Conservation (phyloP, 2,329 filamentous ascomycete species). For the Ophiocordyceps polyrhachis-furcata region DNA sequence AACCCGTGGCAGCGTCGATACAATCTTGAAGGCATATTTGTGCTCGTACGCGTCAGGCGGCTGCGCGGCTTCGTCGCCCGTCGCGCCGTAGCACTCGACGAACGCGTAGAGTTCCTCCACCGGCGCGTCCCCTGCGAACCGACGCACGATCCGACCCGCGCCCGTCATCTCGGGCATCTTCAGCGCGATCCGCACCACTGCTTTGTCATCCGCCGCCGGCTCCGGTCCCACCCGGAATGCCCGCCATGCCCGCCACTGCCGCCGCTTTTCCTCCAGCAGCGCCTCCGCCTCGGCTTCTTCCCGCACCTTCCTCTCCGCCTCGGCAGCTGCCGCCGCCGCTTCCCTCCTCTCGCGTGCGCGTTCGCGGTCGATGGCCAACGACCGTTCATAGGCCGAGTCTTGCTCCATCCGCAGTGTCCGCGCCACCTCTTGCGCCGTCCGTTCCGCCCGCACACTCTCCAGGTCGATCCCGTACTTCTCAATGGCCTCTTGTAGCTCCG, state of each 20-base stretch:
- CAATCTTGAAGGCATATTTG: conserved; percentile 68
- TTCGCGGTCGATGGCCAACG: conserved; percentile 72
- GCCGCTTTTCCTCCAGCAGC: conserved; percentile 22
- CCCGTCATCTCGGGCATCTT: conserved; percentile 41
- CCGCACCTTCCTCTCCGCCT: conserved; percentile 43
- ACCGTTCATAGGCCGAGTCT: conserved; percentile 84
- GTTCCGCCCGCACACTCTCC: conserved; percentile 52
- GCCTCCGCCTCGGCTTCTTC: conserved; percentile 43
- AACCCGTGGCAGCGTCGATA: conserved; percentile 66
- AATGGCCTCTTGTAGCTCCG: conserved; percentile 56
- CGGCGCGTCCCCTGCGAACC: conserved; percentile 48
- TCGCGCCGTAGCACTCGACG: conserved; percentile 69
- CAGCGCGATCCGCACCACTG: conserved; percentile 51
- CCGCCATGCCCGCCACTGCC: conserved; percentile 70
- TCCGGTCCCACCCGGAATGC: conserved; percentile 48
- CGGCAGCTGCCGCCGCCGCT: conserved; percentile 51
- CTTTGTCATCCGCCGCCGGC: conserved; percentile 41
- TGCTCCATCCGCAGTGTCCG: conserved; percentile 71
- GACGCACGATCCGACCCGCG: conserved; percentile 57
- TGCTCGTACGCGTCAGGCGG: conserved; percentile 42
- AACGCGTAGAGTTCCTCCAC: conserved; percentile 91
- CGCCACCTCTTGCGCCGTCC: conserved; percentile 64
- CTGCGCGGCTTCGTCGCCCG: conserved; percentile 38
- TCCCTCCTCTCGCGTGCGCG: conserved; percentile 59
- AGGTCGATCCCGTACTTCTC: conserved; percentile 60